Evolutionary conservation across 2,329 filamentous ascomycete species (phyloP).

Genomic region (Cladosporium halotolerans): DNA sequence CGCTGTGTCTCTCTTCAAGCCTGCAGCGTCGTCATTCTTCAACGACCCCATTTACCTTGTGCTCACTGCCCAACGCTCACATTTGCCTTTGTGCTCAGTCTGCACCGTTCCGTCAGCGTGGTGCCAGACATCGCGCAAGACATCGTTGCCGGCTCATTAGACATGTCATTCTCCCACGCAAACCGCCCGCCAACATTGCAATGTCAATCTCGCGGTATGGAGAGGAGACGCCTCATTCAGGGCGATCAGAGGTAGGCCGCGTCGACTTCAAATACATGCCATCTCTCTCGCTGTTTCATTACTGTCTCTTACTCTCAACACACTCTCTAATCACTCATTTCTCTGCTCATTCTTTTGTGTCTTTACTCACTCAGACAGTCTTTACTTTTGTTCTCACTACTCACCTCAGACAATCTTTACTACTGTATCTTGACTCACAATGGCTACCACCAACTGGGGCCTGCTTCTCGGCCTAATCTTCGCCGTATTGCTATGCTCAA

Average conservation of each 20-base stretch:
- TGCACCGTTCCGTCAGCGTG: conserved; percentile 5
- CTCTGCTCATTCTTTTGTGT: conserved; percentile 8
- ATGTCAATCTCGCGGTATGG: neutral
- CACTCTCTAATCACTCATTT: conserved; percentile 10
- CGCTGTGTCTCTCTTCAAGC: conserved; percentile 9
- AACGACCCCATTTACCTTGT: neutral
- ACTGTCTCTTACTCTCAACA: conserved; percentile 11
- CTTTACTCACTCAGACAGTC: conserved; percentile 11
- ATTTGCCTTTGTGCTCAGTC: conserved; percentile 1
- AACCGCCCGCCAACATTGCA: conserved; percentile 3
- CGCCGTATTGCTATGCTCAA: conserved; percentile 6
- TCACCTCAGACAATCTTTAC: conserved; percentile 12
- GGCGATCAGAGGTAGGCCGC: conserved; percentile 1
- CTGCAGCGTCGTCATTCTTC: conserved; percentile 6
- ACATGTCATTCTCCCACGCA: conserved; percentile 11
- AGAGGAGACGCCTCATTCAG: neutral
- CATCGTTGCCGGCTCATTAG: conserved; percentile 11
- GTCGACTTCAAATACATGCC: conserved; percentile 9
- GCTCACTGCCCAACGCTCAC: neutral
- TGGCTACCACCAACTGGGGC: conserved; percentile 9
- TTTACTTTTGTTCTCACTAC: conserved; percentile 1
- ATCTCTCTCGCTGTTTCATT: conserved; percentile 9
- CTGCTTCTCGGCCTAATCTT: conserved; percentile 11
- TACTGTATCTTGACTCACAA: conserved; percentile 2
- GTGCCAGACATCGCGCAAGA: conserved; percentile 1